These are phyloP conservation scores for Phoma herbarum DNA, from an alignment of 2,329 filamentous ascomycete genomes.

Conservation along the genomic window DNA sequence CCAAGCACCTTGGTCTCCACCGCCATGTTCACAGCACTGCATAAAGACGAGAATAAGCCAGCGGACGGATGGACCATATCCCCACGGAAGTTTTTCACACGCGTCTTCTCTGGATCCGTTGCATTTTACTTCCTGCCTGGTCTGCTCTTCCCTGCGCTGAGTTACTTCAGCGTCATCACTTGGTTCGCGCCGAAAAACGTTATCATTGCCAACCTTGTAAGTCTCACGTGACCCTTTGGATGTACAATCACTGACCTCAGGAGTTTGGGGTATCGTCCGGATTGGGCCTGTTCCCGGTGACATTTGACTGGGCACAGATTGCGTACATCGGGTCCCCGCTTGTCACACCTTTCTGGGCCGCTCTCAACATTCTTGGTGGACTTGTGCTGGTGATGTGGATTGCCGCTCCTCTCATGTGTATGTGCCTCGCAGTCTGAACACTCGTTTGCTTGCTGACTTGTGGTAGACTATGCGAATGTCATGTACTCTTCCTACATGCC, in stretches of 20 bases:
- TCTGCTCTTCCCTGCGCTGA: slow-evolving; percentile 81
- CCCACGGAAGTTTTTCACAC: slow-evolving; percentile 83
- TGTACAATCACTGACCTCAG: slow-evolving; percentile 15
- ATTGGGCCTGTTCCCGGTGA: slow-evolving; percentile 82
- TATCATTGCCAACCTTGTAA: slow-evolving; percentile 78
- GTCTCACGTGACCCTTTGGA: slow-evolving; percentile 16
- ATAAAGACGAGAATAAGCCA: slow-evolving; percentile 82
- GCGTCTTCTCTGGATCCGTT: slow-evolving; percentile 75
- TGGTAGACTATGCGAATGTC: slow-evolving; percentile 74
- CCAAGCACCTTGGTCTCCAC: slow-evolving; percentile 87
- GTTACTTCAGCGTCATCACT: slow-evolving; percentile 88
- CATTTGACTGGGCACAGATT: slow-evolving; percentile 92
- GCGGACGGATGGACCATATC: slow-evolving; percentile 85
- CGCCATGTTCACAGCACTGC: slow-evolving; percentile 86
- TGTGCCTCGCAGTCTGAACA: slow-evolving; percentile 22
- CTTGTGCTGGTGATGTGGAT: slow-evolving; percentile 87
- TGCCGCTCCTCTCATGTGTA: slow-evolving; percentile 76
- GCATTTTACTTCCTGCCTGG: slow-evolving; percentile 87
- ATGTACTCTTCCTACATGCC: slow-evolving; percentile 87
- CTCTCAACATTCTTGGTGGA: slow-evolving; percentile 83
- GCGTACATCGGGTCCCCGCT: slow-evolving; percentile 86
- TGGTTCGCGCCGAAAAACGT: slow-evolving; percentile 89
- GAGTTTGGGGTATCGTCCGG: slow-evolving; percentile 84
- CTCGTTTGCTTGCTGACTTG: slow-evolving; percentile 8
- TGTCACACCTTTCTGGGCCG: slow-evolving; percentile 85